Conservation (phyloP, 306 rosid species). For the Corylus avellana region DNA sequence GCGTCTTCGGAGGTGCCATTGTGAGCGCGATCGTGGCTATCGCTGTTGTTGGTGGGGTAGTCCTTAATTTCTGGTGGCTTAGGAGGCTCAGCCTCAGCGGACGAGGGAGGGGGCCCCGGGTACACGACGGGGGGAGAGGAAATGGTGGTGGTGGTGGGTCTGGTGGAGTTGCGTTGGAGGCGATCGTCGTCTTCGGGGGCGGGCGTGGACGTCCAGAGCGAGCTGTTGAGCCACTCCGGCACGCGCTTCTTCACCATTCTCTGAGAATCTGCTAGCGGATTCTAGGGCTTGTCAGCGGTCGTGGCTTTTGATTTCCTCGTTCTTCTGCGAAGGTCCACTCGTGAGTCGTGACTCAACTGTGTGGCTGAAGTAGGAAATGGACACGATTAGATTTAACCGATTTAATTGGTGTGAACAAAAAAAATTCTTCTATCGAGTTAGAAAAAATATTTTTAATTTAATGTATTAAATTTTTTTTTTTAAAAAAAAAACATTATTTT, state of each 20-base stretch:
- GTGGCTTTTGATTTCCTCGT: too few relatives aligned
- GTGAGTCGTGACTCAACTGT: too few relatives aligned
- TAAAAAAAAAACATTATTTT: too few relatives aligned
- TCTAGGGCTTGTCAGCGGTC: conserved; percentile 32
- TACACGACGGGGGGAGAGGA: conserved; percentile 10
- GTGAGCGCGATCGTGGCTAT: conserved; percentile 19
- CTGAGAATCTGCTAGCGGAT: too few relatives aligned
- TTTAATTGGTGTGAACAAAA: too few relatives aligned
- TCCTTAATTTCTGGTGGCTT: conserved; percentile 42
- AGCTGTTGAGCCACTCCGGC: conserved; percentile 98
- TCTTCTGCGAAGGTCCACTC: too few relatives aligned
- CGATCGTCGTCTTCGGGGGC: conserved; percentile 50
- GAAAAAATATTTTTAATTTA: too few relatives aligned
- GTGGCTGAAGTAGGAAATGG: too few relatives aligned
- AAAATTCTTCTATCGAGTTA: too few relatives aligned
- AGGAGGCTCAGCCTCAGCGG: conserved; percentile 41
- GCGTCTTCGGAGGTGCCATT: conserved; percentile 39
- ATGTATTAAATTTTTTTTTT: too few relatives aligned
- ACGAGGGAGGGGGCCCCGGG: conserved; percentile 49
- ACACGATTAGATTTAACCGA: too few relatives aligned
- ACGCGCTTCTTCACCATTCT: conserved; percentile 79
- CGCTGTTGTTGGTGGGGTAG: conserved; percentile 26
- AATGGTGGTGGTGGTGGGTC: conserved; percentile 23
- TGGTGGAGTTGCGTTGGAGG: conserved; percentile 40
- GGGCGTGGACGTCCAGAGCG: conserved; percentile 74